Evolutionary conservation across 202 grass and related monocot genomes (phyloP), one percentile per base, ranked within the genome.

Genomic region (Sporobolus alterniflorus): DNA sequence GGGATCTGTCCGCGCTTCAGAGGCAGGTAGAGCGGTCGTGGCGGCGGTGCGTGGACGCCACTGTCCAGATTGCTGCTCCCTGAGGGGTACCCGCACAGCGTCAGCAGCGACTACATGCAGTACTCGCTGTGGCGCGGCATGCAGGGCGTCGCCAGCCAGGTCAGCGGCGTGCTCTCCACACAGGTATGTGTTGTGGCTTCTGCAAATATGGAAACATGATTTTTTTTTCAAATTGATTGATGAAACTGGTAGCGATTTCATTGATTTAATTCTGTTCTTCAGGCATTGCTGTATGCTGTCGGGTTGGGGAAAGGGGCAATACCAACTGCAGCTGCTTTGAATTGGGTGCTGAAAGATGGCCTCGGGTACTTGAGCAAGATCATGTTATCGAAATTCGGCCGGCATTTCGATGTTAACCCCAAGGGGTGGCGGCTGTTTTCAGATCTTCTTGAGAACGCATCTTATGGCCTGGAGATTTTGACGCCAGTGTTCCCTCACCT

Each of bases 341-440:
- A 95, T 82, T 98, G 92, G 92, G 92, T 98, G 11, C 87, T 98
- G 26, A 98, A 98, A 61, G 92, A 98, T 69, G 95, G 95, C 24
- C 86, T 98, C 1, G 92, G 92, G 20, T 98, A 95, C 84, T 69
- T 98, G 15, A 95, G 92, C 90, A 98, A 98, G 84, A 98, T 98
- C 85, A 74, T 93, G 5, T 33, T 98, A 4, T 98, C 95, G 0
- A 95, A 95, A 77, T 93, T 98, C 4, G 95, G 95, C 20, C 74
- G 95, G 10, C 92, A 98, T 86, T 98, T 98, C 12, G 92, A 98
- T 88, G 96, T 98, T 68, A 95, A 98, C 74, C 96, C 90, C 2
- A 95, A 98, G 81, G 92, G 92, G 10, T 98, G 96, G 96, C 75
- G 96, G 44, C 54, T 93, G 28, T 92, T 98, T 84, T 84, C 90